Percentiles rank a stretch among this genome's conserved stretches.
These are phyloP conservation scores for Fomitopsis palustris DNA, from an alignment of 1,284 basidiomycete species.

Conservation along the genomic window DNA sequence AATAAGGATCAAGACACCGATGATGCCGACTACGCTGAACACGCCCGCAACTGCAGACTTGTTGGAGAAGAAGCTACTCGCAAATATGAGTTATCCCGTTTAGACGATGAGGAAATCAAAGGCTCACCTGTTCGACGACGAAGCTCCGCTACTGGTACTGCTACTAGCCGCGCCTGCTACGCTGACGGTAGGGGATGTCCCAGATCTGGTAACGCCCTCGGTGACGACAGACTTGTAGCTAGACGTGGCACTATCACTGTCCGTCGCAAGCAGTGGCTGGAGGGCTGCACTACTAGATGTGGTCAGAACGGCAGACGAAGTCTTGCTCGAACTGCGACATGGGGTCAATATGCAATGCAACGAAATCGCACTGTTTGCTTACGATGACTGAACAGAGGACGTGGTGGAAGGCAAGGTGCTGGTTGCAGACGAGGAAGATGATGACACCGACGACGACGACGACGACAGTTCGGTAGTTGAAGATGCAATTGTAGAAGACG, in stretches of 20 bases:
- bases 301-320: background rate
- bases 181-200: background rate
- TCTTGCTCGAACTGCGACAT: background rate
- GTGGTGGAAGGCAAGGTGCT: background rate
- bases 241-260: background rate
- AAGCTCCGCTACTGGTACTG: background rate
- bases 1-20: slow-evolving; percentile 18
- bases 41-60: slow-evolving; percentile 29
- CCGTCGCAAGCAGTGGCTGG: background rate
- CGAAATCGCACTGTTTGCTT: background rate
- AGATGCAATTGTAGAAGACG: background rate
- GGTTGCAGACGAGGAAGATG: background rate
- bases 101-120: background rate
- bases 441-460: background rate
- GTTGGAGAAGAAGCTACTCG: slow-evolving; percentile 29
- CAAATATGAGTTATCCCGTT: background rate
- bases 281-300: background rate
- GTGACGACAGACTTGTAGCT: background rate
- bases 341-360: background rate
- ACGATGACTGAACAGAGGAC: background rate
- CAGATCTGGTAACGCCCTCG: background rate
- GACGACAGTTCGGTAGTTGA: background rate
- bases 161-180: background rate
- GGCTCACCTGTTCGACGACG: slow-evolving; percentile 21
- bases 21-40: slow-evolving; percentile 28